Percentiles rank a stretch among this genome's conserved stretches.
These are phyloP conservation scores for Ailanthus altissimus DNA, from an alignment of 345 rosid species.

Conservation along the genomic window DNA sequence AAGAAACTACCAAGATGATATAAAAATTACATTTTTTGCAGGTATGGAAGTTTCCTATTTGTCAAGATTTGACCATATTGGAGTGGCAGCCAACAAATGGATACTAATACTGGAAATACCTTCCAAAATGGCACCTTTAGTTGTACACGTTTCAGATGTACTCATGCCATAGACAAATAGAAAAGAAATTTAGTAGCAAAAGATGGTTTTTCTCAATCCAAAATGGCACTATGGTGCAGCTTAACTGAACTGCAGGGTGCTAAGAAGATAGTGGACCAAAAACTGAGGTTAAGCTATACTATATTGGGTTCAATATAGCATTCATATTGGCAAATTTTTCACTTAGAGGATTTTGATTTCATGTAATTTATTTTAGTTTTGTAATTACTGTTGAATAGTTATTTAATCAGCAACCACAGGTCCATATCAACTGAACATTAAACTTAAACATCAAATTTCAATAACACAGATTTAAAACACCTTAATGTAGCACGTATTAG, in stretches of 20 bases:
- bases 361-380: background rate
- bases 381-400: background rate
- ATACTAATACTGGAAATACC: background rate
- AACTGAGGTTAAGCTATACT: background rate
- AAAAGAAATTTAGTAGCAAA: background rate
- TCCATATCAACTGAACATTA: background rate
- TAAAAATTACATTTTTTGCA: background rate
- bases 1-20: background rate
- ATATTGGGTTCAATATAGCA: background rate
- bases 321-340: background rate
- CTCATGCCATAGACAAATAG: background rate
- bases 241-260: background rate
- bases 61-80: background rate
- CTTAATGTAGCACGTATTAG: background rate
- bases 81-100: background rate
- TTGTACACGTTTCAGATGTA: background rate
- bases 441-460: background rate
- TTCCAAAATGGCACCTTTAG: background rate
- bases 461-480: background rate
- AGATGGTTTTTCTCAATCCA: background rate
- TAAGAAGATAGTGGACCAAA: background rate
- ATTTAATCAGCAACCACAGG: background rate
- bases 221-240: background rate
- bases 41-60: background rate
- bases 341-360: background rate